Percentiles rank a stretch among this genome's conserved stretches.
Conservation (phyloP, 106 monocot genomes). For the Apostasia shenzhenica region DNA sequence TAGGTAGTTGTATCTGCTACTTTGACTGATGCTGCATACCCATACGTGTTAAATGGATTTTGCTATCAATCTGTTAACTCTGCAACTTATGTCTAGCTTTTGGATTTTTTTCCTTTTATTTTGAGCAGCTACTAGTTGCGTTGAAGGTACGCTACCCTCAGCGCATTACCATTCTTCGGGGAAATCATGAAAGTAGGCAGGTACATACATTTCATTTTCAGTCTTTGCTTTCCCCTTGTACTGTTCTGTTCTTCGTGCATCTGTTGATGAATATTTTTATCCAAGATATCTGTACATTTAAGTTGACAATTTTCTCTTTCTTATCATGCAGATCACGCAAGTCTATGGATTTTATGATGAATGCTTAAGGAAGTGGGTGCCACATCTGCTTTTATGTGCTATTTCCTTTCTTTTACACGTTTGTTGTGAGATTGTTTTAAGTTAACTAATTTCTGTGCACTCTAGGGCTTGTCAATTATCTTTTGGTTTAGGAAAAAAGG, state of each 20-base stretch:
- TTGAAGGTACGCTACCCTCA: slow-evolving; percentile 91
- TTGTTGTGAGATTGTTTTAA: too few relatives aligned
- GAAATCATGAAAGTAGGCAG: slow-evolving; percentile 98
- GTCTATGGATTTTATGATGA: slow-evolving; percentile 99
- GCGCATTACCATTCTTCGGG: slow-evolving; percentile 89
- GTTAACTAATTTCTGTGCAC: too few relatives aligned
- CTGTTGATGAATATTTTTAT: too few relatives aligned
- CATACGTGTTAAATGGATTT: not conserved
- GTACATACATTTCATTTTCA: slow-evolving; percentile 23
- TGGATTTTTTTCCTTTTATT: too few relatives aligned
- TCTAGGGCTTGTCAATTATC: too few relatives aligned
- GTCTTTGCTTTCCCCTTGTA: not conserved
- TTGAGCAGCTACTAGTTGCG: slow-evolving; percentile 82
- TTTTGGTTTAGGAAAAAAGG: too few relatives aligned
- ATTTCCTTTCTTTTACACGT: too few relatives aligned
- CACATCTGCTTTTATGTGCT: not conserved
- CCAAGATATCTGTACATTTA: not conserved
- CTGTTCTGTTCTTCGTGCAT: too few relatives aligned
- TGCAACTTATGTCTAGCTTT: too few relatives aligned
- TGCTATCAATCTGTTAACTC: slow-evolving; percentile 7
- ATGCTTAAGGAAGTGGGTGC: slow-evolving; percentile 90
- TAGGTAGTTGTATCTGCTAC: not conserved
- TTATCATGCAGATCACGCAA: slow-evolving; percentile 83
- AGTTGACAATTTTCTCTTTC: not conserved
- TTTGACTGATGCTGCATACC: not conserved